phyloP scores from a whole-genome alignment of 805 yeast genomes.

The Sugiyamaella qingdaonensis region DNA sequence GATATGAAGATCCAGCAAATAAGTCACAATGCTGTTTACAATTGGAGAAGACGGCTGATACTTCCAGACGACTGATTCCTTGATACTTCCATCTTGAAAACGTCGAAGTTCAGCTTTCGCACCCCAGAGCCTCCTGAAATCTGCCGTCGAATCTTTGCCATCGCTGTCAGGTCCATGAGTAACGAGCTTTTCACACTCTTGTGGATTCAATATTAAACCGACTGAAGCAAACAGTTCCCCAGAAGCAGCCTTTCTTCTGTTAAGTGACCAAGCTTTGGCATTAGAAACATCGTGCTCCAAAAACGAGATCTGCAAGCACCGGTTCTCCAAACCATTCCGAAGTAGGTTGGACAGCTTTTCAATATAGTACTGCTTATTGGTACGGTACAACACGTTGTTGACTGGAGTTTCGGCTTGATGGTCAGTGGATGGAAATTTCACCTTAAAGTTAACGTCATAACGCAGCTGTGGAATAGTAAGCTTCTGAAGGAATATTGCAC shows the following conservation, averaged over 20 bases:
- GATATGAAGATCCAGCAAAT: conserved; percentile 61
- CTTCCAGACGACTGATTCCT: conserved; percentile 86
- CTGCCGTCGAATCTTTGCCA: conserved; percentile 54
- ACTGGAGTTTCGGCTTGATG: conserved; percentile 53
- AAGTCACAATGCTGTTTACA: conserved; percentile 59
- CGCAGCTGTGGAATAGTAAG: conserved; percentile 46
- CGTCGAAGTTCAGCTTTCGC: conserved; percentile 76
- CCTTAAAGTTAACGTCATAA: conserved; percentile 57
- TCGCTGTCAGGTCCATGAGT: conserved; percentile 78
- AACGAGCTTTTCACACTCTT: conserved; percentile 72
- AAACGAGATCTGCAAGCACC: conserved; percentile 32
- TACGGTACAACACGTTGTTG: conserved; percentile 67
- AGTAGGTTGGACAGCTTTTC: conserved; percentile 59
- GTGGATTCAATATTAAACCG: conserved; percentile 66
- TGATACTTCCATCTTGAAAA: conserved; percentile 87
- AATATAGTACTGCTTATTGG: conserved; percentile 61
- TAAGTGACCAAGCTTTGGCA: conserved; percentile 8
- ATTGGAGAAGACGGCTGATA: conserved; percentile 55
- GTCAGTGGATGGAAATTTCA: conserved; percentile 37
- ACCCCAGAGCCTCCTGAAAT: conserved; percentile 89
- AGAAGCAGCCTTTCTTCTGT: conserved; percentile 12
- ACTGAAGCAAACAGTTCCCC: conserved; percentile 31
- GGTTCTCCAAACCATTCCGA: conserved; percentile 43
- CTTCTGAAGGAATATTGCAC: conserved; percentile 65
- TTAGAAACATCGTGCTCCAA: conserved; percentile 1